These are phyloP conservation scores for Sedum album DNA, from an alignment of 164 flowering plant genomes.

Conservation along the genomic window DNA sequence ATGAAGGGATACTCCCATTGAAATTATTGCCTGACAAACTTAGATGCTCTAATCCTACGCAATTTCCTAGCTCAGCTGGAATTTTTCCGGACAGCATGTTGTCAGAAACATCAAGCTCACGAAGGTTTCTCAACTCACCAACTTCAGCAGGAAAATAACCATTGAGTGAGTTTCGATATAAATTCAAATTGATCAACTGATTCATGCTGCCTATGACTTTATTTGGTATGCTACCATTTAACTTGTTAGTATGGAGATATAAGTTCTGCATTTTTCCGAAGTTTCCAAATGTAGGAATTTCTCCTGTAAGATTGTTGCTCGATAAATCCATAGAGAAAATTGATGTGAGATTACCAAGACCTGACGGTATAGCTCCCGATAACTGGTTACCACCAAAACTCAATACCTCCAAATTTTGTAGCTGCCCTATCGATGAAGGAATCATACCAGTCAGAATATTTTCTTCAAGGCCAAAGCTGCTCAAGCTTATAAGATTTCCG, in stretches of 20 bases:
- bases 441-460: conserved; percentile 13
- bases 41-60: background rate
- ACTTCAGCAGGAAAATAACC: conserved; percentile 1
- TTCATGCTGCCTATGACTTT: background rate
- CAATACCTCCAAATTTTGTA: background rate
- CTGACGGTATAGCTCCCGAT: background rate
- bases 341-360: conserved; percentile 2
- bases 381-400: background rate
- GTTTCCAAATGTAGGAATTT: background rate
- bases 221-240: background rate
- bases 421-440: conserved; percentile 15
- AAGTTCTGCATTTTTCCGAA: background rate
- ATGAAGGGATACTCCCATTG: conserved; percentile 19
- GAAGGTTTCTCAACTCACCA: background rate
- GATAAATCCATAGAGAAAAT: background rate
- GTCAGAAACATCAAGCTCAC: background rate
- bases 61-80: background rate
- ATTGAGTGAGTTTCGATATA: background rate
- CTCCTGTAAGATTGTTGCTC: background rate
- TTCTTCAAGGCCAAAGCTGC: background rate
- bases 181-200: background rate
- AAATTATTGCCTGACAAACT: conserved; percentile 13
- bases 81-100: background rate
- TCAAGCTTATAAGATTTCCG: conserved; percentile 16
- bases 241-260: background rate